A percentile compares a stretch with the other conserved stretches of the same genome.
phyloP scores from a whole-genome alignment of 371 early-diverging fungal species.

The Funneliformis caledonium region DNA sequence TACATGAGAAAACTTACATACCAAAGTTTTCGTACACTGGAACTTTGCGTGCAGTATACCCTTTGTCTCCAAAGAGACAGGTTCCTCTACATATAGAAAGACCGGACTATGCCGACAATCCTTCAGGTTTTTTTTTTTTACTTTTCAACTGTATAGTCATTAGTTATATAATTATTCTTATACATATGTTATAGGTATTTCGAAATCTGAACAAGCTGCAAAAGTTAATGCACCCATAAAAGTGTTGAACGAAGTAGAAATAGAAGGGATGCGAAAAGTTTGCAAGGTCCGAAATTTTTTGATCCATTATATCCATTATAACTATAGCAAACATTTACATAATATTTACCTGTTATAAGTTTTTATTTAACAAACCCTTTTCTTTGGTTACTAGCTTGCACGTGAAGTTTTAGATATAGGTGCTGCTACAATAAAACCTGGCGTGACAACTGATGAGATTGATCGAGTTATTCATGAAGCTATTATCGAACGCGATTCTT shows the following conservation, averaged over 20 bases:
- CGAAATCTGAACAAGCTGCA: constrained; percentile 70
- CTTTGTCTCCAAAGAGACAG: constrained; percentile 74
- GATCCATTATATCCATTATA: not conserved
- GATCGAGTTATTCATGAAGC: constrained; percentile 89
- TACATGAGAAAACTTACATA: constrained; percentile 69
- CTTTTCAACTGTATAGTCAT: not conserved
- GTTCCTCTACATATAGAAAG: constrained; percentile 77
- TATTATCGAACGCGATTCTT: constrained; percentile 80
- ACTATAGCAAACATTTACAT: not conserved
- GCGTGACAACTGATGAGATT: constrained; percentile 92
- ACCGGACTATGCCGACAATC: constrained; percentile 84
- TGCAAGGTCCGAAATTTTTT: constrained; percentile 62
- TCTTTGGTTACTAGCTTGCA: constrained; percentile 59
- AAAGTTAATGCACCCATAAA: constrained; percentile 69
- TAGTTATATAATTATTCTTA: not conserved
- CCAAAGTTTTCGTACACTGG: constrained; percentile 89
- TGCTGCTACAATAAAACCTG: constrained; percentile 75
- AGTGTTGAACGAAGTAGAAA: constrained; percentile 69
- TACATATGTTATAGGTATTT: constrained; percentile 55
- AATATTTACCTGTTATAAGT: not conserved
- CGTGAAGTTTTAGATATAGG: constrained; percentile 88
- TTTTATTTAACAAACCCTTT: not conserved
- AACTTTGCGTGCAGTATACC: constrained; percentile 81
- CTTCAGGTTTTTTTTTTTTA: constrained; percentile 42
- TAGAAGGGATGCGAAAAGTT: constrained; percentile 79